phyloP scores from a whole-genome alignment of 768 basidiomycete species.

The Pulveroboletus frians region DNA sequence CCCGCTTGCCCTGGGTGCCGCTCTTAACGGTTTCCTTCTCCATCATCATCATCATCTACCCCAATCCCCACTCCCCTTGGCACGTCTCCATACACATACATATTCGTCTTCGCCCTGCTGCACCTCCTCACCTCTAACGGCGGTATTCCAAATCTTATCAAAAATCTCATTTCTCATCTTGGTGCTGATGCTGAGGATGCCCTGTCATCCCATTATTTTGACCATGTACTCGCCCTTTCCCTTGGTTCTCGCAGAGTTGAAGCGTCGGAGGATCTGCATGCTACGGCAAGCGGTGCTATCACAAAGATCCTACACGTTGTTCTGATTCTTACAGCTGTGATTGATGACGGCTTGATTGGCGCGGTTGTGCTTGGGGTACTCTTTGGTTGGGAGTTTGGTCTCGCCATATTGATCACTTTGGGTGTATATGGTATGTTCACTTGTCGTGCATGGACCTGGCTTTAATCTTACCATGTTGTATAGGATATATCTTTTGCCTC shows the following conservation, averaged over 20 bases:
- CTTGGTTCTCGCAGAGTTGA: constrained; percentile 77
- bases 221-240: constrained; percentile 83
- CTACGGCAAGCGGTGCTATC: constrained; percentile 8
- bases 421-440: constrained; percentile 56
- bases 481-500: constrained; percentile 19
- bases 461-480: neutral
- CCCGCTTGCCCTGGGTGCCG: constrained; percentile 62
- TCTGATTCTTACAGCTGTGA: constrained; percentile 72
- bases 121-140: constrained; percentile 74
- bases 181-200: constrained; percentile 83
- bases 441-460: neutral
- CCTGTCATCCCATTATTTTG: constrained; percentile 57
- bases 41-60: constrained; percentile 10
- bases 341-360: constrained; percentile 74
- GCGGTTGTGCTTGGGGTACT: constrained; percentile 56
- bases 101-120: constrained; percentile 63
- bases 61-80: constrained; percentile 23
- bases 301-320: constrained; percentile 14
- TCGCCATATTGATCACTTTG: constrained; percentile 71
- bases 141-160: constrained; percentile 65
- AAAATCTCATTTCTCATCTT: constrained; percentile 79
- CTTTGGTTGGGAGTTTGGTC: constrained; percentile 63
- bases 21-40: constrained; percentile 19
- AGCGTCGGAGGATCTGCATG: constrained; percentile 58
- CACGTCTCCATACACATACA: constrained; percentile 60